phyloP scores from a whole-genome alignment of 1,284 basidiomycete genomes.

The Malassezia nana region DNA sequence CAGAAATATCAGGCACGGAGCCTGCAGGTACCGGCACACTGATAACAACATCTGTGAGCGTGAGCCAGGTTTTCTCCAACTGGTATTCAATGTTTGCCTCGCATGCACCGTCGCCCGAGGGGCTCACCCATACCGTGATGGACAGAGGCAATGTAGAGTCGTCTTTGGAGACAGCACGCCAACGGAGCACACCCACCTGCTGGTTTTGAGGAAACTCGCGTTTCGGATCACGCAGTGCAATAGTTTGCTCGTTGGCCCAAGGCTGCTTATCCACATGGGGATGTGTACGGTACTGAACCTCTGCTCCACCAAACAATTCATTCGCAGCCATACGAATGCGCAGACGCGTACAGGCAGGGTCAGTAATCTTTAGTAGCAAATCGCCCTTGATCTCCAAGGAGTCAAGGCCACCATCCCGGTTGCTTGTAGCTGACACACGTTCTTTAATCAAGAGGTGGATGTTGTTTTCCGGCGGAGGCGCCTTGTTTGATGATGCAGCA shows the following conservation, averaged over 20 bases:
- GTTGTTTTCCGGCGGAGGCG: constrained; percentile 51
- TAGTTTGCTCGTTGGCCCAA: constrained; percentile 58
- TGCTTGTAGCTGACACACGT: constrained; percentile 65
- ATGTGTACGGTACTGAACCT: constrained; percentile 84
- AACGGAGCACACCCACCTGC: constrained; percentile 66
- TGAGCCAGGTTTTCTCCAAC: constrained; percentile 59
- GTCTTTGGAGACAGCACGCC: constrained; percentile 82
- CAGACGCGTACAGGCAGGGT: constrained; percentile 65
- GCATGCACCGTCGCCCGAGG: constrained; percentile 63
- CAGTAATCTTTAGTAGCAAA: constrained; percentile 77
- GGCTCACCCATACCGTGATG: constrained; percentile 92
- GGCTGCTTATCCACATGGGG: constrained; percentile 83
- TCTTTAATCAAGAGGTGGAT: constrained; percentile 80
- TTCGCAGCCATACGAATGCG: constrained; percentile 58
- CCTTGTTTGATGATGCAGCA: background rate
- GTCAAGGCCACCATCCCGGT: constrained; percentile 81
- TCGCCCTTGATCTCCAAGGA: constrained; percentile 85
- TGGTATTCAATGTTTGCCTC: constrained; percentile 96
- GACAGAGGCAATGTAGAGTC: constrained; percentile 81
- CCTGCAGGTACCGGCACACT: constrained; percentile 82
- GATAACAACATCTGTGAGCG: constrained; percentile 74
- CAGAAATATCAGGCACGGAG: constrained; percentile 60
- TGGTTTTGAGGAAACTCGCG: constrained; percentile 80
- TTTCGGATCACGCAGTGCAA: constrained; percentile 73
- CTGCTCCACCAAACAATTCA: constrained; percentile 58